A percentile compares a stretch with the other conserved stretches of the same genome.
Conservation (phyloP, 1,139 yeast genomes). For the Saccharomyces hybrid region DNA sequence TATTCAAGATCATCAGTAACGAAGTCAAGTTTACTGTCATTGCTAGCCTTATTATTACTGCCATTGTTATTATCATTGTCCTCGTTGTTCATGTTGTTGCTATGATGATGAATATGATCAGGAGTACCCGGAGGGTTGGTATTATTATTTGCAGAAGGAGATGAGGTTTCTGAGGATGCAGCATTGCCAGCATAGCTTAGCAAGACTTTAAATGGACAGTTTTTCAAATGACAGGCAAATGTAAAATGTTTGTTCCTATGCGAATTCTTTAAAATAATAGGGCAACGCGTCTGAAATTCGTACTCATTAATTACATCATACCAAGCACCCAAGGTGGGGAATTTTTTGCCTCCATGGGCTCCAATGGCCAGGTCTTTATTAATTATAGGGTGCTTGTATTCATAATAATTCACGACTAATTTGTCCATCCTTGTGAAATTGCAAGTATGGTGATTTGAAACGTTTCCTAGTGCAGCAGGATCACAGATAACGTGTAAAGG, state of each 20-base stretch:
- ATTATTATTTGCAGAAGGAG: neutral
- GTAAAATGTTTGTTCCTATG: conserved; percentile 33
- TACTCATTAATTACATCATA: conserved; percentile 32
- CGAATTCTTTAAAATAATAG: conserved; percentile 31
- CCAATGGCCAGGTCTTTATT: conserved; percentile 25
- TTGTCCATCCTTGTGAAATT: neutral
- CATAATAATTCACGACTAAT: conserved; percentile 27
- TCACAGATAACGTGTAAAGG: neutral
- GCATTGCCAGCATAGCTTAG: conserved; percentile 25
- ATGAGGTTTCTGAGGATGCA: neutral
- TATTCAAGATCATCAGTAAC: neutral
- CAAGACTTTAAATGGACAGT: conserved; percentile 30
- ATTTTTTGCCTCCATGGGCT: conserved; percentile 22
- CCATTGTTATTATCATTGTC: neutral
- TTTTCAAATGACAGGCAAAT: conserved; percentile 31
- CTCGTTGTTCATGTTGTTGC: neutral
- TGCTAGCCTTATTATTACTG: neutral
- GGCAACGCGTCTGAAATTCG: conserved; percentile 32
- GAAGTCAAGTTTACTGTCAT: neutral
- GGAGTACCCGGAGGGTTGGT: neutral
- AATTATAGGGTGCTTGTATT: conserved; percentile 31
- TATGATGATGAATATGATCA: neutral
- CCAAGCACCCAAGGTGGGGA: conserved; percentile 29
- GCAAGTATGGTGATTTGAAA: neutral
- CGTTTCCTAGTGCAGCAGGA: neutral